Conservation (phyloP, 352 stramenopile genomes). For the Phytophthora capsici region DNA sequence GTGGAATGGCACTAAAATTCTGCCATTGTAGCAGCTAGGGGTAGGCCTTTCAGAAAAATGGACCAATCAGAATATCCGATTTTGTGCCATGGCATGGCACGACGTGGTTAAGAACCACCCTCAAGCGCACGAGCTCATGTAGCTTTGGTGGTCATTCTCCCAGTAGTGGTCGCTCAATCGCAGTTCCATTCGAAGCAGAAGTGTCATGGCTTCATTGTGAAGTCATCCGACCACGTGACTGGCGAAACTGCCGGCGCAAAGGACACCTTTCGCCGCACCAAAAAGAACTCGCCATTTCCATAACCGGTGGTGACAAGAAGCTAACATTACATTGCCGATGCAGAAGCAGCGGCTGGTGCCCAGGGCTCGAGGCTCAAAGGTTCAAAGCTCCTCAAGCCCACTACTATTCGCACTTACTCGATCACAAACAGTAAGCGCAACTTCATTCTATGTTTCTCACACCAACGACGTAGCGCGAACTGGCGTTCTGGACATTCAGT, state of each 20-base stretch:
- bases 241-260: slow-evolving; percentile 17
- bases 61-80: too few species aligned
- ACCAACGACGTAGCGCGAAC: slow-evolving; percentile 30
- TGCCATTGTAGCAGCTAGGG: too few species aligned
- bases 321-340: background rate
- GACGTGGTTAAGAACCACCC: too few species aligned
- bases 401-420: slow-evolving; percentile 21
- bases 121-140: background rate
- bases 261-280: background rate
- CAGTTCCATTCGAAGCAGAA: slow-evolving; percentile 10
- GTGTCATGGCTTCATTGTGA: slow-evolving; percentile 19
- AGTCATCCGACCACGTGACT: slow-evolving; percentile 11
- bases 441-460: slow-evolving; percentile 34
- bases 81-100: too few species aligned
- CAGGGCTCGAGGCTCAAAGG: slow-evolving; percentile 3
- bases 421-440: slow-evolving; percentile 3
- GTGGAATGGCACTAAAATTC: too few species aligned
- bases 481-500: slow-evolving; percentile 36
- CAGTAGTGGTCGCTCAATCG: background rate
- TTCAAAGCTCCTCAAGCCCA: background rate
- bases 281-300: slow-evolving; percentile 1
- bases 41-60: too few species aligned
- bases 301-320: background rate
- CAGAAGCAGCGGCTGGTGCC: slow-evolving; percentile 6
- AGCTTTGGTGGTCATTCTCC: background rate